Evolutionary conservation across 192 early-diverging fungal species (phyloP).

Genomic region (Gamsiella multidivaricata): DNA sequence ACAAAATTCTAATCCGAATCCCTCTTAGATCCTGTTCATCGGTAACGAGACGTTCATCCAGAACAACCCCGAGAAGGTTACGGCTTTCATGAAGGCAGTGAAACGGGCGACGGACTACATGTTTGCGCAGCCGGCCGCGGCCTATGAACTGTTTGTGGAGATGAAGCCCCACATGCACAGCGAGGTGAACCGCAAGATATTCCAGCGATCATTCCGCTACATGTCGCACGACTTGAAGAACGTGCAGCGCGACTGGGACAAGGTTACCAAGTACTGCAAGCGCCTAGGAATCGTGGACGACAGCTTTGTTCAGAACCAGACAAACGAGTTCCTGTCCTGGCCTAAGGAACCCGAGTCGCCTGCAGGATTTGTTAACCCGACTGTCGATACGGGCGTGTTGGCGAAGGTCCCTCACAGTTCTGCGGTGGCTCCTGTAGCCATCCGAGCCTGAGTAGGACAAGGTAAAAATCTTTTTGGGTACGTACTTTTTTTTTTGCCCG

Average conservation of each 20-base stretch:
- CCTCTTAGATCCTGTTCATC: conserved; percentile 66
- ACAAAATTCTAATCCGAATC: not conserved
- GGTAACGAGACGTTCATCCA: conserved; percentile 68
- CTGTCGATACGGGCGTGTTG: conserved; percentile 55
- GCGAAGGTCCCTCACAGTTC: conserved; percentile 7
- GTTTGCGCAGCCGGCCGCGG: conserved; percentile 60
- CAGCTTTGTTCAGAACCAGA: conserved; percentile 67
- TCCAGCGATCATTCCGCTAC: conserved; percentile 69
- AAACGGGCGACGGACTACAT: conserved; percentile 64
- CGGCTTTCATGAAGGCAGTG: conserved; percentile 64
- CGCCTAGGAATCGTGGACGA: conserved; percentile 66
- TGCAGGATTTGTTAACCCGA: conserved; percentile 36
- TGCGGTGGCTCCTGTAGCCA: not conserved
- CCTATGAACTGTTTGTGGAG: conserved; percentile 65
- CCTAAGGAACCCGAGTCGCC: conserved; percentile 28
- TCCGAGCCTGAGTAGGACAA: conserved; percentile 2
- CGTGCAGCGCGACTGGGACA: conserved; percentile 73
- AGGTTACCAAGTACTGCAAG: conserved; percentile 72
- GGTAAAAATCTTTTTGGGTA: not conserved
- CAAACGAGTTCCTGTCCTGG: conserved; percentile 69
- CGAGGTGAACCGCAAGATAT: conserved; percentile 68
- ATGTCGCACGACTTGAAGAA: conserved; percentile 69
- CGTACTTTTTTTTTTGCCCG: not conserved
- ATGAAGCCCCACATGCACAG: conserved; percentile 68
- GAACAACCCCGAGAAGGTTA: conserved; percentile 67